Evolutionary conservation across 2,329 filamentous ascomycete species (phyloP), one percentile per base, ranked within the genome.

Genomic region (Myriangium duriaei): DNA sequence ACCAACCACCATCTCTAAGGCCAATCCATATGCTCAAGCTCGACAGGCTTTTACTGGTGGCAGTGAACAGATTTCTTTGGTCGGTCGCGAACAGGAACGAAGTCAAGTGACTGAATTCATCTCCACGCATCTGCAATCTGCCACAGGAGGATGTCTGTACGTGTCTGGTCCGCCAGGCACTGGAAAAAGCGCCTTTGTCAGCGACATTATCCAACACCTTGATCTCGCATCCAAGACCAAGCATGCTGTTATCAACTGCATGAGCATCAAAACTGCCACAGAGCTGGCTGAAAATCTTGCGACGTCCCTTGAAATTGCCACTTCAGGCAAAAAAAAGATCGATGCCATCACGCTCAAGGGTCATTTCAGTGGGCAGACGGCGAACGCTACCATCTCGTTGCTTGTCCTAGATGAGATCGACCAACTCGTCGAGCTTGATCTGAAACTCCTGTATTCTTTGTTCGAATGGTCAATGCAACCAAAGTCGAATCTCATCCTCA

Each of bases 91-190:
- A 18, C 63, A 59, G 34, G 73, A 82, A 58, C 71, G 52, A 66
- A 63, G 69, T 11, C 77, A 86, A 46, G 63, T 96, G 21, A 63
- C 66, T 10, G 59, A 54, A 0, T 95, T 94, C 53, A 68, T 95
- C 35, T 64, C 72, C 28, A 69, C 71, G 35, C 75, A 76, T 48
- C 63, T 78, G 4, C 65, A 71, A 6, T 59, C 72, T 12, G 67
- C 65, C 9, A 72, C 71, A 3, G 77, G 78, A 37, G 86, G 87
- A 37, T 96, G 88, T 54, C 71, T 94, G 36, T 98, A 98, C 55
- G 80, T 98, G 48, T 95, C 87, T 49, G 91, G 91, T 0, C 91
- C 91, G 3, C 91, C 91, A 2, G 91, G 91, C 9, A 98, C 91
- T 0, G 91, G 91, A 39, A 98, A 98, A 64, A 96, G 87, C 57